Conservation (phyloP, 306 rosid genomes). For the Castanea mollissima region DNA sequence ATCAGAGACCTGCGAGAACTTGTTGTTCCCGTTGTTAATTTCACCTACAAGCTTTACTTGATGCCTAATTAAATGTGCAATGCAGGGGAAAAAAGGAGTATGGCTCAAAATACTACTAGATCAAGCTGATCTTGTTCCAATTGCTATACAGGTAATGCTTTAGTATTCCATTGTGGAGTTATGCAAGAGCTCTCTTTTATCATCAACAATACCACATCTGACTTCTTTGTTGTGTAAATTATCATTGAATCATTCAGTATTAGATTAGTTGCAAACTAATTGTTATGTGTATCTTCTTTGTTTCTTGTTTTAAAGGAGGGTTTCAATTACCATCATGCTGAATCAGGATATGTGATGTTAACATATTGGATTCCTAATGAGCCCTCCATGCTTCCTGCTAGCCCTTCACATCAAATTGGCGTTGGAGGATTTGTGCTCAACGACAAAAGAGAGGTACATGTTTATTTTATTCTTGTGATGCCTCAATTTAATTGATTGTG, state of each 20-base stretch:
- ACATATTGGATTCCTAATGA: constrained; percentile 42
- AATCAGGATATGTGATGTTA: constrained; percentile 47
- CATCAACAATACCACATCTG: neutral
- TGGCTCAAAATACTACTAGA: constrained; percentile 47
- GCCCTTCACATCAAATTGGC: constrained; percentile 52
- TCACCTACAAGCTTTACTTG: neutral
- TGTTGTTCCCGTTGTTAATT: neutral
- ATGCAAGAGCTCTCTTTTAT: neutral
- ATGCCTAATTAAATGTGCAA: neutral
- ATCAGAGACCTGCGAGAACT: neutral
- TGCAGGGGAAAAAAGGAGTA: constrained; percentile 40
- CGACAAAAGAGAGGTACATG: constrained; percentile 31
- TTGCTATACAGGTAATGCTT: constrained; percentile 39
- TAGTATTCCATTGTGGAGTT: neutral
- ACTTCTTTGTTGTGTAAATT: neutral
- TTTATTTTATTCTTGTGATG: neutral
- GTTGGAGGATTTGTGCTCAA: constrained; percentile 45
- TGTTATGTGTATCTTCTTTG: neutral
- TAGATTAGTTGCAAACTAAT: neutral
- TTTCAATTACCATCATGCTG: constrained; percentile 49
- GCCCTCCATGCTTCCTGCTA: constrained; percentile 39
- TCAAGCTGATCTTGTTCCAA: constrained; percentile 43
- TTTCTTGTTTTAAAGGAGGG: constrained; percentile 36
- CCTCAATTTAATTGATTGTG: too few species aligned
- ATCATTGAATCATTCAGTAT: neutral